Evolutionary conservation across 371 early-diverging fungal species (phyloP), one percentile per base, ranked within the genome.

Genomic region (Mortierella sp.): DNA sequence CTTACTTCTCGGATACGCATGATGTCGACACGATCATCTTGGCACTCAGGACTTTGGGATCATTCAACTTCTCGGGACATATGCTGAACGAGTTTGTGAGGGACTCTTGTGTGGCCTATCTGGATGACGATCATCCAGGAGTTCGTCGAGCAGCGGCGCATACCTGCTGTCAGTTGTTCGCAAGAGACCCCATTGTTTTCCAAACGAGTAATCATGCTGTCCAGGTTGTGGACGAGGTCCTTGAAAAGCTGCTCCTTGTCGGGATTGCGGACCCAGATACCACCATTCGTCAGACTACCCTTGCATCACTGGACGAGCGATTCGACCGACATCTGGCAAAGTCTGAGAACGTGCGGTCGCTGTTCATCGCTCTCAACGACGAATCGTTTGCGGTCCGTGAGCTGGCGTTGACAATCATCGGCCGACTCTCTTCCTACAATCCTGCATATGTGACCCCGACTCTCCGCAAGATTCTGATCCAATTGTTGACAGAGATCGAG

Each of bases 381-480:
- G 98, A 98, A 84, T 91, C 92, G 3, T 98, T 97, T 89, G 91
- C 91, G 28, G 95, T 97, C 73, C 94, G 98, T 16, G 94, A 97
- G 81, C 89, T 94, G 2, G 95, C 96, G 4, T 94, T 98, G 26
- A 86, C 91, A 5, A 95, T 97, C 69, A 95, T 99, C 69, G 98
- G 98, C 9, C 90, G 98, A 19, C 87, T 99, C 53, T 92, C 96
- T 2, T 83, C 91, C 0, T 93, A 92, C 77, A 98, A 98, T 81
- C 98, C 98, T 8, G 98, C 98, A 0, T 97, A 97, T 82, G 96
- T 98, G 5, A 93, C 96, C 92, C 95, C 99, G 0, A 94, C 95
- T 0, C 89, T 99, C 37, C 89, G 98, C 50, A 96, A 96, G 82
- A 93, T 95, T 0, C 83, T 98, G 31, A 96, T 97, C 70, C 97